Conservation (phyloP, 2,329 filamentous ascomycete genomes). For the Rachicladosporium sp. region DNA sequence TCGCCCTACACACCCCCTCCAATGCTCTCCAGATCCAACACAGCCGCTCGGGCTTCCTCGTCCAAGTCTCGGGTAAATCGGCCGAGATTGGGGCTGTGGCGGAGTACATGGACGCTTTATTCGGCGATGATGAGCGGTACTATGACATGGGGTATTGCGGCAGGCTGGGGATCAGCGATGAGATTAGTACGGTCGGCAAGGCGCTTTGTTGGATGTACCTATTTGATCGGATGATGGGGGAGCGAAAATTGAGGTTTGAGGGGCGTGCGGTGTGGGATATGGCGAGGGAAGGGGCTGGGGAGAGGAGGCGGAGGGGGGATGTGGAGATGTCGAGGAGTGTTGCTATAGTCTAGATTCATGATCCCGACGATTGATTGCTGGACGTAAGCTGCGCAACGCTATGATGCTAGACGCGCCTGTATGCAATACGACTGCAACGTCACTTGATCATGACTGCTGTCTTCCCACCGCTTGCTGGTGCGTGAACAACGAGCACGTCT, state of each 20-base stretch:
- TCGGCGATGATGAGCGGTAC: background rate
- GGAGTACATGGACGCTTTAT: background rate
- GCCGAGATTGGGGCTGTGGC: background rate
- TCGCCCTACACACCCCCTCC: constrained; percentile 61
- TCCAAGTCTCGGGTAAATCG: background rate
- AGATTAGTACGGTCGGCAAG: background rate
- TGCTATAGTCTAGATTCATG: too few relatives aligned
- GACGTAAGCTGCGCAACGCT: too few relatives aligned
- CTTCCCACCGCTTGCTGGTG: too few relatives aligned
- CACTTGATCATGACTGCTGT: too few relatives aligned
- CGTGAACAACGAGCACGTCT: too few relatives aligned
- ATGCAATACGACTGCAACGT: too few relatives aligned
- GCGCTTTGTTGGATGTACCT: background rate
- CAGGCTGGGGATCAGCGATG: background rate
- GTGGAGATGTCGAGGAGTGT: too few relatives aligned
- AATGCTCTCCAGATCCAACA: constrained; percentile 69
- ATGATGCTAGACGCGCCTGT: too few relatives aligned
- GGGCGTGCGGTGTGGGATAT: constrained; percentile 63
- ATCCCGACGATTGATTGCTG: too few relatives aligned
- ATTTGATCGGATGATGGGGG: constrained; percentile 46
- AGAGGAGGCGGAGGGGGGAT: too few relatives aligned
- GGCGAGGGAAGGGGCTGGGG: constrained; percentile 51
- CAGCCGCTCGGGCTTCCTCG: constrained; percentile 1
- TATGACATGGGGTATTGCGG: background rate
- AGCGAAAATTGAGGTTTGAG: constrained; percentile 44